Conservation (phyloP, 2,329 filamentous ascomycete species). For the Colletotrichum nymphaeae region DNA sequence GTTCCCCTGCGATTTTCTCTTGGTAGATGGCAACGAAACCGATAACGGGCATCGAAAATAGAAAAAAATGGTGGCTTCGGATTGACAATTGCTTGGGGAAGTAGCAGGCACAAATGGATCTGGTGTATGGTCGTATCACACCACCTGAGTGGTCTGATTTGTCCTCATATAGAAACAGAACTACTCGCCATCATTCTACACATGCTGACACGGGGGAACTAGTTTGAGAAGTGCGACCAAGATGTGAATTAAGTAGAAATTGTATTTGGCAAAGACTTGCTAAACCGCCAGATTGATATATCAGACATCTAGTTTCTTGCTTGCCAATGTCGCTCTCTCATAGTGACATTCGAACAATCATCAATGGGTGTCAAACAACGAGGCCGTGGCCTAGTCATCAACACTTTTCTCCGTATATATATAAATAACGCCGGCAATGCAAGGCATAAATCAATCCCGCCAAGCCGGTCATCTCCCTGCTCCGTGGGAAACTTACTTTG, state of each 20-base stretch:
- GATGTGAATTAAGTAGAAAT: background rate
- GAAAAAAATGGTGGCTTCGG: background rate
- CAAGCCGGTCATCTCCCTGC: background rate
- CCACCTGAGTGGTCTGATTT: background rate
- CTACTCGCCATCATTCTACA: too few relatives aligned
- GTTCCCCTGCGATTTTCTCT: background rate
- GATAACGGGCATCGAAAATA: background rate
- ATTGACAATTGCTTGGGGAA: background rate
- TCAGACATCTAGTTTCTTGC: background rate
- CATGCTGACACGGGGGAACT: too few relatives aligned
- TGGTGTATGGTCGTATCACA: background rate
- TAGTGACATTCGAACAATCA: background rate
- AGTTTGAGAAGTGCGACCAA: too few relatives aligned
- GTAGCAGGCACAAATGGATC: background rate
- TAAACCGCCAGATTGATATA: background rate
- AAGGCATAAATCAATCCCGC: too few relatives aligned
- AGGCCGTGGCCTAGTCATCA: background rate
- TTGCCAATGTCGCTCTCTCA: background rate
- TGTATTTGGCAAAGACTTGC: background rate
- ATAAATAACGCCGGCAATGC: conserved; percentile 5
- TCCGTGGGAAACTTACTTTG: background rate
- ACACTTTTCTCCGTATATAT: background rate
- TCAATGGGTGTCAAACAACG: background rate
- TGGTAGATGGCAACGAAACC: background rate
- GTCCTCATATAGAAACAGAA: too few relatives aligned